Evolutionary conservation across 257 asterid genomes (phyloP), one percentile per base, ranked within the genome.

Genomic region (Ocimum tenuiflorum): DNA sequence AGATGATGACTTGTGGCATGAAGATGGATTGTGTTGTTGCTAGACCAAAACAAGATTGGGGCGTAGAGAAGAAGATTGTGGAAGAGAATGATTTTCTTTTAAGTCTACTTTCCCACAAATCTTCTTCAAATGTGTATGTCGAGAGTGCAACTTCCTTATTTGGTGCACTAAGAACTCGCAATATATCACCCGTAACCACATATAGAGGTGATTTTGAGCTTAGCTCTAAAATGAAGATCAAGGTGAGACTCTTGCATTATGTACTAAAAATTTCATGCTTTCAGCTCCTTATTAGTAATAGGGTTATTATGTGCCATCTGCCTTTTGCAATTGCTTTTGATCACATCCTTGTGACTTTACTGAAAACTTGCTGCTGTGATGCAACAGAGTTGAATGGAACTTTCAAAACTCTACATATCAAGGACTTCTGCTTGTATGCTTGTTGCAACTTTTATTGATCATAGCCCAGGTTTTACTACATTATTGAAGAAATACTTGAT

Each of bases 121-220:
- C 95, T 55, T 79, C 86, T 62, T 81, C 94, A 23, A 92, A 76
- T 65, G 88, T 83, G 18, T 80, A 81, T 54, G 96, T 92, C 9
- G 95, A 90, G 79, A 89, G 70, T 76, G 77, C 88, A 58, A 83
- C 83, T 73, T 89, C 95, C 47, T 67, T 94, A 19, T 63, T 89
- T 54, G 97, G 99, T 45, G 95, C 96, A 27, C 77, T 94, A 41
- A 83, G 97, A 77, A 89, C 97, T 73, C 99, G 97, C 55, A 89
- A 79, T 65, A 77, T 89, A 69, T 67, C 83, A 18, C 97, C 99
- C 20, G 91, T 85, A 75, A 94, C 97, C 49, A 77, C 67, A 75
- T 90, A 74, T 77, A 81, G 97, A 78, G 99, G 99, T 47, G 87
- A 89, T 83, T 75, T 88, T 55, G 97, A 88, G 79, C 79, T 94